A percentile compares a stretch with the other conserved stretches of the same genome.
These are phyloP conservation scores for Castanopsis chinensis DNA, from an alignment of 306 rosid genomes.

Conservation along the genomic window DNA sequence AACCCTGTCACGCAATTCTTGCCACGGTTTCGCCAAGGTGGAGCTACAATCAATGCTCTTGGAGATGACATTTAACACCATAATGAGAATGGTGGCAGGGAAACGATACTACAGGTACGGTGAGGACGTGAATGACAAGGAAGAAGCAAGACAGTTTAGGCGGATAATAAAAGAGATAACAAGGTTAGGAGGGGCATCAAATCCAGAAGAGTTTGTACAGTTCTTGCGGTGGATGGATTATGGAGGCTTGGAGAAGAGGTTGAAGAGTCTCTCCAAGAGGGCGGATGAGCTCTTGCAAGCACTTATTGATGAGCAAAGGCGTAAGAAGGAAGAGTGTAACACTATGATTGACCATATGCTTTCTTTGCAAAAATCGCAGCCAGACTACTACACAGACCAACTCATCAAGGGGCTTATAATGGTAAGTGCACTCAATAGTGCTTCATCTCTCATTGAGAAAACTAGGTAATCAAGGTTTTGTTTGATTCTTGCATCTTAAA, in stretches of 20 bases:
- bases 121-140: conserved; percentile 20
- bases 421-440: conserved; percentile 3
- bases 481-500: no score
- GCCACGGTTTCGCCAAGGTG: conserved; percentile 23
- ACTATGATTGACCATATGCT: conserved; percentile 16
- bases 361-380: conserved; percentile 21
- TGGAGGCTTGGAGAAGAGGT: conserved; percentile 1
- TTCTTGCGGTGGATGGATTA: conserved; percentile 38
- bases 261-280: conserved; percentile 21
- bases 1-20: conserved; percentile 15
- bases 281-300: conserved; percentile 24
- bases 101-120: conserved; percentile 54
- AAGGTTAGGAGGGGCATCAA: conserved; percentile 16
- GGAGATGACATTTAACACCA: conserved; percentile 51
- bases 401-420: conserved; percentile 27
- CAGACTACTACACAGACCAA: conserved; percentile 16
- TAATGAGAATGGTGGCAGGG: conserved; percentile 68
- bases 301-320: conserved; percentile 16
- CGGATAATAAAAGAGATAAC: conserved; percentile 25
- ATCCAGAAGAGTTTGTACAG: conserved; percentile 44
- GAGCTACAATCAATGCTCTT: conserved; percentile 30
- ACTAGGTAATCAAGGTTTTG: no score
- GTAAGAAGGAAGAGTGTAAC: not conserved
- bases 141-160: conserved; percentile 47
- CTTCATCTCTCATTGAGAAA: not conserved